Evolutionary conservation across 2,329 filamentous ascomycete species (phyloP), one percentile per base, ranked within the genome.

Genomic region (Grosmannia clavigera): DNA sequence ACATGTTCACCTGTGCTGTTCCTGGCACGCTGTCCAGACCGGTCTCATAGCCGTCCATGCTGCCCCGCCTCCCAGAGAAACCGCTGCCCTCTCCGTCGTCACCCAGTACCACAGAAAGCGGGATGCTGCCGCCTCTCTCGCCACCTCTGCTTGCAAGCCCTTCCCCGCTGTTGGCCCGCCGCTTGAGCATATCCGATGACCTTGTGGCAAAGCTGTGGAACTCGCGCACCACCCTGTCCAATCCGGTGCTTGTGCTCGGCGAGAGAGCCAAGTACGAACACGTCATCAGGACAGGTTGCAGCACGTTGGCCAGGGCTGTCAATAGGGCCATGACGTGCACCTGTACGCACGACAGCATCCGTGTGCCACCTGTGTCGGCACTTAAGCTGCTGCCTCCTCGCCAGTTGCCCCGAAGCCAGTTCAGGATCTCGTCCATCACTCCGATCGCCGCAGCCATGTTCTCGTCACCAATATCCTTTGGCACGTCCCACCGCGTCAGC

Each of bases 381-480:
- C 31, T 12, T 10, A n/a, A 22, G 19, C 40, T 50, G 55, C 43
- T 27, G 29, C 48, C 50, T 33, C 54, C 7, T 53, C 12, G 35
- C 59, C 25, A 38, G 60, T 48, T 58, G 58, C 59, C 50, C 48
- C 55, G 53, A 68, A 68, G 58, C 64, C 67, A 69, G 12, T 60
- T 60, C 40, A 69, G 40, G 6, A 70, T 62, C n/a, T 67, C 62
- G 43, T 64, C 64, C n/a, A 77, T 54, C 0, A 75, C 63, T 6
- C 64, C 62, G 14, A 71, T 56, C 25, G 76, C 60, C 19, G 72
- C 69, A 9, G 65, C 64, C 58, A 75, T 61, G 57, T 69, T 68
- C 4, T 68, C 68, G 16, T 70, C 68, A 27, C 64, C 66, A 25
- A 79, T 67, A 60, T 76, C 73, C 38, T 66, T 69, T 16, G 75